A percentile compares a stretch with the other conserved stretches of the same genome.
Evolutionary conservation across 2,329 filamentous ascomycete genomes (phyloP).

Genomic region (Apiospora sp.): DNA sequence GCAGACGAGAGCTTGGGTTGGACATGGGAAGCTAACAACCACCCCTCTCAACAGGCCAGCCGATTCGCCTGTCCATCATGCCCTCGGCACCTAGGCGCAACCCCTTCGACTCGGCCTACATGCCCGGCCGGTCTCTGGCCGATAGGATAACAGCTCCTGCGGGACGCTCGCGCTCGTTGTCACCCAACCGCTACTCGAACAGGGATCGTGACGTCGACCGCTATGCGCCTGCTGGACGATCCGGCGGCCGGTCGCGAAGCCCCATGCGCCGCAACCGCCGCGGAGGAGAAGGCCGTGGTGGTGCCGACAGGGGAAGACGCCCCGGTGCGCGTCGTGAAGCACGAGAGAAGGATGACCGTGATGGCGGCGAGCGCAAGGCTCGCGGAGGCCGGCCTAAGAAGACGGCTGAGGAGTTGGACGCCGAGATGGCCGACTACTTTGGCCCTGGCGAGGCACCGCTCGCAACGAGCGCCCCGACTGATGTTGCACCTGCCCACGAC

Average conservation of each 20-base stretch:
- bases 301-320: constrained; percentile 48
- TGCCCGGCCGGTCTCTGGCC: constrained; percentile 64
- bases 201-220: constrained; percentile 76
- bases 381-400: constrained; percentile 74
- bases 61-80: constrained; percentile 77
- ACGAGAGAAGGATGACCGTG: constrained; percentile 46
- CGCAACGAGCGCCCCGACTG: constrained; percentile 48
- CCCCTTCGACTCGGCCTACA: constrained; percentile 63
- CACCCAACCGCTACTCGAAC: constrained; percentile 55
- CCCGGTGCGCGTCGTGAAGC: constrained; percentile 57
- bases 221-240: constrained; percentile 71
- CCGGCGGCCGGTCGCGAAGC: constrained; percentile 63
- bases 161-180: constrained; percentile 69
- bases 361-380: constrained; percentile 49
- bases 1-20: background rate
- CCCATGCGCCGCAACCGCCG: constrained; percentile 62
- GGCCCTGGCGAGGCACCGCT: constrained; percentile 50
- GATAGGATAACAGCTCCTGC: constrained; percentile 66
- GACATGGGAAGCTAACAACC: constrained; percentile 25
- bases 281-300: constrained; percentile 41
- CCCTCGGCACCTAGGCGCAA: constrained; percentile 61
- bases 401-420: constrained; percentile 90
- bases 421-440: constrained; percentile 98
- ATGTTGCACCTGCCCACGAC: constrained; percentile 39
- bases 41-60: constrained; percentile 64